Evolutionary conservation across 805 yeast species (phyloP), one percentile per base, ranked within the genome.

Genomic region (Monosporozyma yasuniensis): DNA sequence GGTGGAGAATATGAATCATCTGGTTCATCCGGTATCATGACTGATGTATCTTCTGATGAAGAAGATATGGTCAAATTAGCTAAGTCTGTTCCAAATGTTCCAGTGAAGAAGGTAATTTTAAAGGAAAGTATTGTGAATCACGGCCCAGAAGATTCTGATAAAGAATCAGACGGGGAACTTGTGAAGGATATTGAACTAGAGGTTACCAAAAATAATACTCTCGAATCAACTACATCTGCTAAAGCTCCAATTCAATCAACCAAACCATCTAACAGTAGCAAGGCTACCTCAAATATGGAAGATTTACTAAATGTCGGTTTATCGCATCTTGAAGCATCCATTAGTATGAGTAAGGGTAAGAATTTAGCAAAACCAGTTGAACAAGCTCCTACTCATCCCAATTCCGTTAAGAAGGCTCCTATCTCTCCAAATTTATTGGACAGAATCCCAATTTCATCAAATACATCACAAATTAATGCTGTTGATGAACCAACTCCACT

Each of bases 1-100:
- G 49, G 46, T 25, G 49, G 39, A 7, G 42, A 44, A 10, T 35
- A 22, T 18, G 21, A 23, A 8, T 37, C 43, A 23, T 46, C 47
- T 12, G 23, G 43, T 25, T 43, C 47, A 4, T 16, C 37, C 16
- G 50, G 50, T 1, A 43, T 48, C 9, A 16, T 43, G 18, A 37
- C 47, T 14, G 39, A 42, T 23, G n/a, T 23, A 4, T 32, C 47
- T 11, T 35, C 42, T 22, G 42, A 25, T 38, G 42, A 32, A 9
- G 47, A 44, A n/a, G 44, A 32, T 12, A 22, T 19, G 8, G 47
- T 28, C 6, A 46, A n/a, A 21, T 16, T n/a, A 16, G 16, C 30
- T 21, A 27, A 47, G 14, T 18, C 18, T 34, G 14, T 18, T 21
- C 39, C 39, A 12, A 10, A 12, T n/a, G 11, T 25, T 12, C 23